Evolutionary conservation across 1,284 basidiomycete species (phyloP), one percentile per base, ranked within the genome.

Genomic region (Austroboletus niveus): DNA sequence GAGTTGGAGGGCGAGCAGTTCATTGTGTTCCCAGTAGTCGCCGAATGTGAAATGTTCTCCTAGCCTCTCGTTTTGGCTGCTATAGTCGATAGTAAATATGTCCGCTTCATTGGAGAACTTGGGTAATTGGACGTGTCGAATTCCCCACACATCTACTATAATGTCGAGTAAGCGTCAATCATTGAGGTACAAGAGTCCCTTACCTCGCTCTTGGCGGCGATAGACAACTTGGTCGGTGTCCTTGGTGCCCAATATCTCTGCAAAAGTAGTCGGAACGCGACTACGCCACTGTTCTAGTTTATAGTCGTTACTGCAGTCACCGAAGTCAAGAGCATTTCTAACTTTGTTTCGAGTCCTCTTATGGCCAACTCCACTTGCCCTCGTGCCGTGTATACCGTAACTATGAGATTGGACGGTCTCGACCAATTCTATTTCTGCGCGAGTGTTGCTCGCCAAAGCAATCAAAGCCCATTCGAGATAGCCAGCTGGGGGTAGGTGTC

Each of bases 141-240:
- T 55, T 31, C 63, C 65, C 65, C 65, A 69, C 52, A 68, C 65
- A 42, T 70, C 52, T 7, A 57, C 67, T 24, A 4, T 3, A 49
- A 54, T 4, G 9, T 36, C 24, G 41, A 39, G 2, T 63, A 5
- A 65, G 62, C 35, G 9, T 14, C 45, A 36, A 51, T 10, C 47
- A 35, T n/a, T 10, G 12, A 42, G 8, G 41, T 17, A 31, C 32
- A 24, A 8, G 15, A 40, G 7, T 20, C 45, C 12, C 42, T 54
- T 53, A 69, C 64, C 54, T 52, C 54, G 63, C 1, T 53, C 56
- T 20, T 48, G 52, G 32, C 65, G 68, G 38, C 63, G 63, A 56
- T 66, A 69, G 22, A 66, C 57, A 3, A 66, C 61, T 17, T 22
- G 61, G 45, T 66, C 66, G 29, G 41, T 47, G 32, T 64, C 56